Percentiles rank a stretch among this genome's conserved stretches.
These are phyloP conservation scores for Cercospora sp. DNA, from an alignment of 2,329 filamentous ascomycete species.

Conservation along the genomic window DNA sequence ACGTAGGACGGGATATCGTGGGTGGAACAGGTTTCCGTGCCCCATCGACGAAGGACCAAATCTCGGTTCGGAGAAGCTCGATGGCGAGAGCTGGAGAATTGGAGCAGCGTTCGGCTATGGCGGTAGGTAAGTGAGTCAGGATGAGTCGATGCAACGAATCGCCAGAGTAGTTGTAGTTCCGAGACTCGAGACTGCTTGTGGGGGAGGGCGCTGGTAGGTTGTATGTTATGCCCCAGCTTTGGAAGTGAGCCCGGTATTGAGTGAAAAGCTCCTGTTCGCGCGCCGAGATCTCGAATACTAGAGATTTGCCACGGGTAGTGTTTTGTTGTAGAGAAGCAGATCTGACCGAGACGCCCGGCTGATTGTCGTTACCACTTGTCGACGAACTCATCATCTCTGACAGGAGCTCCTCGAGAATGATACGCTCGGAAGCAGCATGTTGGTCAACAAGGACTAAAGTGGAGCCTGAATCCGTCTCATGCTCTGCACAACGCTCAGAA, in stretches of 20 bases:
- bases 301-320: slow-evolving; percentile 48
- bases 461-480: slow-evolving; percentile 20
- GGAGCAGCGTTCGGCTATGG: slow-evolving; percentile 74
- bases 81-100: slow-evolving; percentile 70
- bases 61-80: slow-evolving; percentile 71
- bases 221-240: slow-evolving; percentile 72
- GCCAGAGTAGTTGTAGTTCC: slow-evolving; percentile 3
- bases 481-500: neutral
- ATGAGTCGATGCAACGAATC: slow-evolving; percentile 26
- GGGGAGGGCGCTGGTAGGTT: slow-evolving; percentile 40
- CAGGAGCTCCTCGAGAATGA: slow-evolving; percentile 74
- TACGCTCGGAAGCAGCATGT: slow-evolving; percentile 89
- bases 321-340: neutral
- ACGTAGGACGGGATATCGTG: neutral
- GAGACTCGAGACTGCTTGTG: neutral
- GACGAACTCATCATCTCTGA: slow-evolving; percentile 50
- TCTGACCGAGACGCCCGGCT: neutral
- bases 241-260: slow-evolving; percentile 58
- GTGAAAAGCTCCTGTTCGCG: slow-evolving; percentile 63
- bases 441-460: slow-evolving; percentile 81
- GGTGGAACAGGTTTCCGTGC: slow-evolving; percentile 9
- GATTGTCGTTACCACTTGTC: neutral
- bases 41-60: slow-evolving; percentile 64
- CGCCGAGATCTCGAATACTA: slow-evolving; percentile 64
- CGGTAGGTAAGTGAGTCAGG: slow-evolving; percentile 64